Evolutionary conservation across 768 basidiomycete genomes (phyloP).

Genomic region (Phanerodontia chrysosporium): DNA sequence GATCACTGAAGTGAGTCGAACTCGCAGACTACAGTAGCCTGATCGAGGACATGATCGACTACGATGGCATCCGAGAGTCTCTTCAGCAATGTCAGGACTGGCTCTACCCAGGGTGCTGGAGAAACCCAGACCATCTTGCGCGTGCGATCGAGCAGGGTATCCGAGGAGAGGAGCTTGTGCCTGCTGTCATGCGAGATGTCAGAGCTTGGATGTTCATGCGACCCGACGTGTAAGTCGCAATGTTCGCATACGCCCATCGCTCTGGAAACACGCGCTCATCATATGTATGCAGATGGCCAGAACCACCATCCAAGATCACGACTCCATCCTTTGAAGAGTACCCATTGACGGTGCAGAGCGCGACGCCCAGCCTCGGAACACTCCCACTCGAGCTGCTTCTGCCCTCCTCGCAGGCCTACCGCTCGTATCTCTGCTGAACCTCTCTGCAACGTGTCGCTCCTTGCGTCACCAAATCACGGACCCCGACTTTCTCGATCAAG

Average conservation of each 20-base stretch:
- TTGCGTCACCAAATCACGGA: neutral
- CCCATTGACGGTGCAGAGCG: neutral
- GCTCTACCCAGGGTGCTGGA: neutral
- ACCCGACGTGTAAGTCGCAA: neutral
- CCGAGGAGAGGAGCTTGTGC: neutral
- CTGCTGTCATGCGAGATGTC: neutral
- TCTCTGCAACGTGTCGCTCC: slow-evolving; percentile 1
- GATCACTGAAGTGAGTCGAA: neutral
- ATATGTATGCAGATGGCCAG: neutral
- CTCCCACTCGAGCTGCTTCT: slow-evolving; percentile 4
- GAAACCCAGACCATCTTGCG: neutral
- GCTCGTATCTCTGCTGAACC: neutral
- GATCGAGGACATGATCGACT: neutral
- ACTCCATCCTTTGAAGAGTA: neutral
- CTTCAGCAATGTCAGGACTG: slow-evolving; percentile 3
- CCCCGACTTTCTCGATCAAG: neutral
- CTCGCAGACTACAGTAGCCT: neutral
- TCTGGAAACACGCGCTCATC: neutral
- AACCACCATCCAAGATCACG: neutral
- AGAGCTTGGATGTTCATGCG: slow-evolving; percentile 9
- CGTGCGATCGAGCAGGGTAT: neutral
- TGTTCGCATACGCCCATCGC: neutral
- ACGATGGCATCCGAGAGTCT: neutral
- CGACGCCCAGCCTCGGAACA: neutral
- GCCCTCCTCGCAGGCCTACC: neutral